Percentiles rank a stretch among this genome's conserved stretches.
Conservation (phyloP, 345 rosid species). For the Gossypium ekmanianum region DNA sequence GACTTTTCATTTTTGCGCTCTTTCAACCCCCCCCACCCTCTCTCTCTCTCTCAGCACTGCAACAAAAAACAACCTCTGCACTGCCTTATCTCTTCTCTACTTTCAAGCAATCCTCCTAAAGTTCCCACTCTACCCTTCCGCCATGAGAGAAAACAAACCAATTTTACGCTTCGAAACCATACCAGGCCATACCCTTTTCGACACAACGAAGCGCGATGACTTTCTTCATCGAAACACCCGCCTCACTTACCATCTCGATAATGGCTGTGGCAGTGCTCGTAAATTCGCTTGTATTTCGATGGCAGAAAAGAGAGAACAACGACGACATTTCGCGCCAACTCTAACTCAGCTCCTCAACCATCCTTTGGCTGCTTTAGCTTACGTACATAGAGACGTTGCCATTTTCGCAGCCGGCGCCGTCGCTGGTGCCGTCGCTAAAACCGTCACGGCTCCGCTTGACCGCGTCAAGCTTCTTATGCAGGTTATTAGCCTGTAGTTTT, state of each 20-base stretch:
- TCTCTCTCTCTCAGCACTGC: neutral
- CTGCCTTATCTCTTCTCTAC: constrained; percentile 20
- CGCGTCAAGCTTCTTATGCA: constrained; percentile 96
- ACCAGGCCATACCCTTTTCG: constrained; percentile 30
- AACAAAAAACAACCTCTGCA: neutral
- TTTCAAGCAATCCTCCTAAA: neutral
- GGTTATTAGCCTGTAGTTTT: constrained; percentile 33
- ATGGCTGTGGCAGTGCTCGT: constrained; percentile 15
- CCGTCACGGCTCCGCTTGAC: constrained; percentile 93
- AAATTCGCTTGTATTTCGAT: constrained; percentile 62
- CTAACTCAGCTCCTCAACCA: constrained; percentile 61
- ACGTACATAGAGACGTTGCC: constrained; percentile 66
- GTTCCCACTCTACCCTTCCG: neutral
- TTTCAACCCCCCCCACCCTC: neutral
- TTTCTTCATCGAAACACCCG: constrained; percentile 27
- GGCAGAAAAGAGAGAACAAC: constrained; percentile 48
- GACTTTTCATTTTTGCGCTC: neutral
- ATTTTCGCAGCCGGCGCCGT: constrained; percentile 85
- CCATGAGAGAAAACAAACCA: constrained; percentile 38
- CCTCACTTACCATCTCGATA: constrained; percentile 9
- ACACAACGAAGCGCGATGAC: neutral
- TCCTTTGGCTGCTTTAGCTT: constrained; percentile 68
- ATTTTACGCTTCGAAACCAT: constrained; percentile 25
- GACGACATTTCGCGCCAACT: constrained; percentile 49
- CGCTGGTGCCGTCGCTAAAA: constrained; percentile 91